phyloP scores from a whole-genome alignment of 345 rosid genomes.

The Citrus mangshanensis region DNA sequence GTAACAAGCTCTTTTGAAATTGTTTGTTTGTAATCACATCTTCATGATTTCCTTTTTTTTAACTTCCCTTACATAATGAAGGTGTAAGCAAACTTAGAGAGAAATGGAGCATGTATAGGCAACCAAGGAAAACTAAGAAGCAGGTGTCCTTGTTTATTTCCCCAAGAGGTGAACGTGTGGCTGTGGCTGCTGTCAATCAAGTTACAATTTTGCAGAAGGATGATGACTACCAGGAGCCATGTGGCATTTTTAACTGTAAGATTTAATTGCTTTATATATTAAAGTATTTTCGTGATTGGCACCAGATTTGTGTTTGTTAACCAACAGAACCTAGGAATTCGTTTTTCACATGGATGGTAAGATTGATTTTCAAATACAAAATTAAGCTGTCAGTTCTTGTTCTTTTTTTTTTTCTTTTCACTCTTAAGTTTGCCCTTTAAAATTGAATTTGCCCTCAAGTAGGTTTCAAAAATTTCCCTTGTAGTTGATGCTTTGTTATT shows the following conservation, averaged over 20 bases:
- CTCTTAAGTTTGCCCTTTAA: background rate
- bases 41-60: slow-evolving; percentile 6
- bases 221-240: slow-evolving; percentile 68
- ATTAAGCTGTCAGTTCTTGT: background rate
- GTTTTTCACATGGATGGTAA: background rate
- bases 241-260: slow-evolving; percentile 66
- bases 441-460: background rate
- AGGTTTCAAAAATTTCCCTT: background rate
- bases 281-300: background rate
- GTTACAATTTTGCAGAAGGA: slow-evolving; percentile 67
- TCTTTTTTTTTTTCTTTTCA: background rate
- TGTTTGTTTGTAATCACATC: background rate
- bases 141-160: slow-evolving; percentile 62
- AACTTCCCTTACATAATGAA: slow-evolving; percentile 23
- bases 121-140: slow-evolving; percentile 38
- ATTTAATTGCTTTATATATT: slow-evolving; percentile 1
- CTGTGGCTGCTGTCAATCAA: slow-evolving; percentile 73
- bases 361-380: background rate
- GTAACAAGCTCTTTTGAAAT: background rate
- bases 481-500: background rate
- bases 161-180: slow-evolving; percentile 68
- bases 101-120: slow-evolving; percentile 54
- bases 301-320: background rate
- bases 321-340: background rate
- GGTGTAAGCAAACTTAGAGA: slow-evolving; percentile 66